Conservation (phyloP, 2,329 filamentous ascomycete species). For the Kalmusia sp. region DNA sequence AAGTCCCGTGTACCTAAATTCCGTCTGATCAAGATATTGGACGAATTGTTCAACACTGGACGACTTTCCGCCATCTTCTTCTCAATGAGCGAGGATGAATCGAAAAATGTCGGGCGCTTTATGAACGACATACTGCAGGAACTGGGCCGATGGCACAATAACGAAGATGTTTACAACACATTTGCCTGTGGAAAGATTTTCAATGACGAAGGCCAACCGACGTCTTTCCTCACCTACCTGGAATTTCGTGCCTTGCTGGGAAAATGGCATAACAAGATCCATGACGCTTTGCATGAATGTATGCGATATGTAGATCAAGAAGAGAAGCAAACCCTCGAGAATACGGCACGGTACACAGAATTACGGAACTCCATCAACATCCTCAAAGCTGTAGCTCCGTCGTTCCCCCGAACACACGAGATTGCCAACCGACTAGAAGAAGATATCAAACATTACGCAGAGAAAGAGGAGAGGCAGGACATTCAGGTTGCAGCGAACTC, state of each 20-base stretch:
- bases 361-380: constrained; percentile 95
- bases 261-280: constrained; percentile 88
- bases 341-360: constrained; percentile 92
- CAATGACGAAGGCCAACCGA: constrained; percentile 73
- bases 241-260: constrained; percentile 85
- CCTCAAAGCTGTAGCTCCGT: constrained; percentile 78
- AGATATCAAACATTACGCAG: constrained; percentile 66
- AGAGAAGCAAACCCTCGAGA: constrained; percentile 76
- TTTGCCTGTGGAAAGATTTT: constrained; percentile 76
- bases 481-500: constrained; percentile 76
- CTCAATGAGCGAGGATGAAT: constrained; percentile 86
- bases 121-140: constrained; percentile 82
- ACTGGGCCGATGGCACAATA: constrained; percentile 82
- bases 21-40: constrained; percentile 81
- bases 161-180: constrained; percentile 77
- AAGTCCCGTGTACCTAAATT: constrained; percentile 85
- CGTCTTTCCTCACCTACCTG: constrained; percentile 79
- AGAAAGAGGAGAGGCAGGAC: constrained; percentile 70
- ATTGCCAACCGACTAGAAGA: constrained; percentile 76
- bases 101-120: constrained; percentile 92
- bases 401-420: constrained; percentile 89
- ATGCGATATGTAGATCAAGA: neutral
- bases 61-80: constrained; percentile 84
- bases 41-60: constrained; percentile 83
- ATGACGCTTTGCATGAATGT: constrained; percentile 65